Evolutionary conservation across 441 rosid genomes (phyloP), one percentile per base, ranked within the genome.

Genomic region (Adansonia rubrostipa): DNA sequence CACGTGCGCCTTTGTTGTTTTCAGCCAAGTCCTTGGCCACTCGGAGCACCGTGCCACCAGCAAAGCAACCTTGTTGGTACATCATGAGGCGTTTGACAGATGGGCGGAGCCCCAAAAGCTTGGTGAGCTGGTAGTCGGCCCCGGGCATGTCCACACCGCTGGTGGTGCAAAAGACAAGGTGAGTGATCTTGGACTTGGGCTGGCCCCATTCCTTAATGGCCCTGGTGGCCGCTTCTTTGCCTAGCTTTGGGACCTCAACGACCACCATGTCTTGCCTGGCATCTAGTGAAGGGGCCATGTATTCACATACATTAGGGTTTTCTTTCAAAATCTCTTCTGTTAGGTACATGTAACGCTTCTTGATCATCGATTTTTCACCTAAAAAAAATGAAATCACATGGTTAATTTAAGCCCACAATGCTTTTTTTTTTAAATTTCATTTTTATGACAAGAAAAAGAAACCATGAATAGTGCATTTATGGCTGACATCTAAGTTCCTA

Each of bases 11-110:
- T 44, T 71, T 77, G 72, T 79, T 85, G 83, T 87, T 87, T 81
- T 87, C 90, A 5, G 86, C 86, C 14, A 85, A 3, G 78, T 87
- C 90, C 76, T 87, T 87, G 75, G 88, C 90, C 1, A 85, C 40
- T 3, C 86, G 85, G 7, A 87, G 85, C 4, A 79, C 87, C 1
- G 82, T 72, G 63, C 82, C 82, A 6, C 85, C 89, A 3, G 80
- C 86, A 45, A 64, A 80, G 71, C 87, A 87, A 20, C 88, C 84
- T 51, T 79, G 83, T 47, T 80, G 85, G 65, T 82, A 84, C 78
- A 85, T 71, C 86, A 87, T 85, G 77, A 77, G 65, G 6, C 87
- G 86, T 76, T 85, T 84, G 7, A 85, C 28, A 2, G 82, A 77
- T 3, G 84, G 78, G 42, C 76, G 48, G 9, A 87, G 85, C 40